A percentile compares a stretch with the other conserved stretches of the same genome.
Evolutionary conservation across 2,329 filamentous ascomycete genomes (phyloP).

Genomic region (Aspergillus pseudoterreus): DNA sequence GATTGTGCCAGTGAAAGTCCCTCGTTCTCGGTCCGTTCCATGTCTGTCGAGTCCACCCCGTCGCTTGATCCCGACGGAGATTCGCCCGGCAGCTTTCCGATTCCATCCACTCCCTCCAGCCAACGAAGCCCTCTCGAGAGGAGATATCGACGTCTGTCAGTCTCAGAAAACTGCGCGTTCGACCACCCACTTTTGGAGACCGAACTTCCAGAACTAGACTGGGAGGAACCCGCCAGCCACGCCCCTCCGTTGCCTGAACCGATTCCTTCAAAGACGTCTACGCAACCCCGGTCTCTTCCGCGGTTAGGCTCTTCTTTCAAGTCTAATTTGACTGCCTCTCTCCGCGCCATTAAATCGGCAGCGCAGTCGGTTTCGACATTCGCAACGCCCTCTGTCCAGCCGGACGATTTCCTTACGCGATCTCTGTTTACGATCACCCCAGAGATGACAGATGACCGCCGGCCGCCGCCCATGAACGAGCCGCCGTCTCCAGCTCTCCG

Average conservation of each 20-base stretch:
- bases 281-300: constrained; percentile 30
- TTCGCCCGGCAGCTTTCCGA: constrained; percentile 44
- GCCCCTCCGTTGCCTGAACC: constrained; percentile 11
- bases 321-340: constrained; percentile 61
- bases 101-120: constrained; percentile 41
- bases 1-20: constrained; percentile 44
- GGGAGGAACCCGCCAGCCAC: constrained; percentile 8
- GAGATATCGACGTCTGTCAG: constrained; percentile 47
- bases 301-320: constrained; percentile 52
- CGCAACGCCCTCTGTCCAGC: constrained; percentile 48
- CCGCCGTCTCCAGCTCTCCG: constrained; percentile 56
- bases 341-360: constrained; percentile 59
- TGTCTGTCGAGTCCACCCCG: constrained; percentile 57
- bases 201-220: constrained; percentile 20
- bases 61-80: constrained; percentile 50
- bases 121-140: constrained; percentile 36
- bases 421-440: constrained; percentile 56
- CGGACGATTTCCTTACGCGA: constrained; percentile 58
- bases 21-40: constrained; percentile 45
- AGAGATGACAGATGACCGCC: constrained; percentile 57
- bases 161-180: constrained; percentile 52
- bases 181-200: constrained; percentile 56
- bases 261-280: constrained; percentile 13
- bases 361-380: constrained; percentile 61
- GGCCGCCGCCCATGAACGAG: constrained; percentile 52